Base-by-base conservation (phyloP, 2,329 filamentous ascomycete genomes). In the Cercospora berteroae region DNA sequence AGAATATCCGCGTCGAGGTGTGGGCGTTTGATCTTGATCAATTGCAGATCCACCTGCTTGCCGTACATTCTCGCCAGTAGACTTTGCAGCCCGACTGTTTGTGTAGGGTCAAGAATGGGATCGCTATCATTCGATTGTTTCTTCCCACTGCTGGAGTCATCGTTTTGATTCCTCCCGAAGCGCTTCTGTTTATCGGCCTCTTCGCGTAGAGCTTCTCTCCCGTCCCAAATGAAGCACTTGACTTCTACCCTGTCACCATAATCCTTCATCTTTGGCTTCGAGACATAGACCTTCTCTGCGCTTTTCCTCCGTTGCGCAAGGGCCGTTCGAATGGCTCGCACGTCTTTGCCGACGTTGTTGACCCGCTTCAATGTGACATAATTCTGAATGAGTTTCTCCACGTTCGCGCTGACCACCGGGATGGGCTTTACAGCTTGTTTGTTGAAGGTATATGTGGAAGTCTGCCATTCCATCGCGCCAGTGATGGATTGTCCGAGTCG, bases 1-100 rank as follows among this genome's bases (percentile, higher is more conserved):
- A 77, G 69, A 39, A 77, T 74, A 25, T 76, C 74, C 20, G 74
- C 71, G 60, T 77, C 74, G 10, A 75, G 69, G 25, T 77, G 75
- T 25, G 75, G 75, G 9, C 69, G 71, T 4, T 67, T 66, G 52
- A 77, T 67, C 55, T 74, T 67, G 64, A 71, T 71, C 65, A 77
- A 60, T 55, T 74, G 69, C 61, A 77, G 69, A 25, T 74, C 69
- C 31, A 77, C 76, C 18, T 74, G 73, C 68, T 77, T 77, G 70
- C 67, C 65, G 69, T 77, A 77, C 20, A 73, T 69, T 13, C 67
- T 42, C n/a, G 63, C 64, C 6, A 73, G 69, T 6, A 73, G 58
- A 25, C 60, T 60, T 44, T 66, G 58, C 31, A 73, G 52, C 1
- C 68, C 68, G 3, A 57, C 56, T 56, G 70, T 59, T 18, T 70